Evolutionary conservation across 352 stramenopile species (phyloP).

Genomic region (Globisporangium iwayamae): DNA sequence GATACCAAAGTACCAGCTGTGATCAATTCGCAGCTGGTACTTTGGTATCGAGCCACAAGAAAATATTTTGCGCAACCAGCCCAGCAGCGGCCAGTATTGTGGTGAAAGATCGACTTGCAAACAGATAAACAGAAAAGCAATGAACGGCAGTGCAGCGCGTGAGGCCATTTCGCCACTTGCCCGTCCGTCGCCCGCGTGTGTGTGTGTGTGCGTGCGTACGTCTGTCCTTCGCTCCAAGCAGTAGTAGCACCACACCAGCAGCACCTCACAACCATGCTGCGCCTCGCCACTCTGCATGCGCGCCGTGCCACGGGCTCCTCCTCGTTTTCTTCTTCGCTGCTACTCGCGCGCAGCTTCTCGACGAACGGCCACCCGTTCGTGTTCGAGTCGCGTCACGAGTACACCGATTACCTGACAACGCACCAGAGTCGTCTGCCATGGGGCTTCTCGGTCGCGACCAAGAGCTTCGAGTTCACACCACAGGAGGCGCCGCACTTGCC

Average conservation of each 20-base stretch:
- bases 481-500: constrained; percentile 75
- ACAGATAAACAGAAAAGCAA: not conserved
- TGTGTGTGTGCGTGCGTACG: not conserved
- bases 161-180: not conserved
- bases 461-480: constrained; percentile 80
- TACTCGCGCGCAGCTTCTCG: constrained; percentile 33
- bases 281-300: constrained; percentile 17
- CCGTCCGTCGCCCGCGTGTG: not conserved
- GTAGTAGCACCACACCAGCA: not conserved
- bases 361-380: constrained; percentile 59
- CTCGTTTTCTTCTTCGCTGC: constrained; percentile 17
- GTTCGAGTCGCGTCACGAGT: constrained; percentile 82
- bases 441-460: constrained; percentile 84
- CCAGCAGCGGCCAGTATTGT: constrained; percentile 1
- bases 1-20: no score
- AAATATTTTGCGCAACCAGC: not conserved
- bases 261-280: constrained; percentile 12
- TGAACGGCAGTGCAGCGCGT: not conserved
- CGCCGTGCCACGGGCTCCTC: constrained; percentile 11
- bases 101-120: constrained; percentile 1
- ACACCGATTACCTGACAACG: constrained; percentile 67
- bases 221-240: not conserved
- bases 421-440: constrained; percentile 82
- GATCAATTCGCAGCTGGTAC: no score
- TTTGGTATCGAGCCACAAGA: not conserved